These are phyloP conservation scores for Cyclanthera cordifolia DNA, from an alignment of 306 rosid genomes.

Conservation along the genomic window DNA sequence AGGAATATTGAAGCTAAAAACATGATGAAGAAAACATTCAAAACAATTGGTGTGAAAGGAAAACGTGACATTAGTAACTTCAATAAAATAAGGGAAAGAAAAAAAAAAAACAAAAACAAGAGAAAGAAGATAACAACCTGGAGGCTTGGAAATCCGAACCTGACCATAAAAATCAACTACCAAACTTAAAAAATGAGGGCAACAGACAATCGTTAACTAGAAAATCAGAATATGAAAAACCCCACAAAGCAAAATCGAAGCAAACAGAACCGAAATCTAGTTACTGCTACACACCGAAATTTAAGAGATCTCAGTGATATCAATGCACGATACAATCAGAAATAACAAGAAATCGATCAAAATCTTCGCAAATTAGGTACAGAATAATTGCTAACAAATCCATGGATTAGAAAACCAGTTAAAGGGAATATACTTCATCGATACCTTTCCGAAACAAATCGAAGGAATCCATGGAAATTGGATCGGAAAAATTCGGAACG, in stretches of 20 bases:
- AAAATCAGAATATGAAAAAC: not conserved
- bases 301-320: constrained; percentile 39
- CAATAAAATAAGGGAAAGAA: not conserved
- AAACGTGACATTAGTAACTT: not conserved
- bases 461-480: constrained; percentile 57
- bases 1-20: not conserved
- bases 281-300: constrained; percentile 9
- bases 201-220: not conserved
- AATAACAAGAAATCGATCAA: not conserved
- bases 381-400: not conserved
- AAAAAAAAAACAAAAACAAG: not conserved
- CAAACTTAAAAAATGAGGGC: not conserved
- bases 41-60: too few relatives aligned
- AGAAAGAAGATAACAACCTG: not conserved
- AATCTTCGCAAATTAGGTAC: not conserved
- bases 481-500: constrained; percentile 25
- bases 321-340: constrained; percentile 18
- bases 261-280: not conserved
- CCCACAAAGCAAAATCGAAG: constrained; percentile 17
- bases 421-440: constrained; percentile 11
- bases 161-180: not conserved
- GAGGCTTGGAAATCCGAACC: not conserved
- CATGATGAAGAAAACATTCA: not conserved
- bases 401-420: constrained; percentile 26
- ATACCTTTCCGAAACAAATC: constrained; percentile 88